phyloP scores from a whole-genome alignment of 192 early-diverging fungal species.

The Linnemannia hyalina region DNA sequence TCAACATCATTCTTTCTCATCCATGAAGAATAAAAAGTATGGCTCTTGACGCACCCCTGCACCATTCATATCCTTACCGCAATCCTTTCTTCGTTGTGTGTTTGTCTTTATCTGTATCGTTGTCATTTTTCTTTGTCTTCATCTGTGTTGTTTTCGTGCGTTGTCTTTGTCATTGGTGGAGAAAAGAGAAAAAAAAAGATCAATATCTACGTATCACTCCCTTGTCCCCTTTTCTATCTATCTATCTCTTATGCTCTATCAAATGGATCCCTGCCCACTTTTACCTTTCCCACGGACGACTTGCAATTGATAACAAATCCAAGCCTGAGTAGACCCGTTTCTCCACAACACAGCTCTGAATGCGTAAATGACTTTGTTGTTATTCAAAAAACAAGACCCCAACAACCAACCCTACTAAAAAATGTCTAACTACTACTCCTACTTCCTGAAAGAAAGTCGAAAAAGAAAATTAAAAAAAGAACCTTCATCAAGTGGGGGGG shows the following conservation, averaged over 20 bases:
- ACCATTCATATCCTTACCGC: neutral
- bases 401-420: neutral
- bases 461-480: neutral
- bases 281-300: neutral
- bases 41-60: constrained; percentile 1
- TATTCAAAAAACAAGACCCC: constrained; percentile 1
- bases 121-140: no score
- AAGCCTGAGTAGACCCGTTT: no score
- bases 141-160: no score
- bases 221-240: no score
- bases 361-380: constrained; percentile 4
- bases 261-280: no score
- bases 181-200: no score
- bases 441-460: neutral
- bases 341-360: neutral
- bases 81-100: neutral
- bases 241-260: no score
- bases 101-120: neutral
- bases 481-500: neutral
- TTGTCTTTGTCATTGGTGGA: no score
- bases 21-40: neutral
- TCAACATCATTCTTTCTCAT: neutral
- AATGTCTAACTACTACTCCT: neutral
- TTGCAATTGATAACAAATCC: neutral
- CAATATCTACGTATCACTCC: no score